These are phyloP conservation scores for Pseudogymnoascus destructans DNA, from an alignment of 2,329 filamentous ascomycete species.

Conservation along the genomic window DNA sequence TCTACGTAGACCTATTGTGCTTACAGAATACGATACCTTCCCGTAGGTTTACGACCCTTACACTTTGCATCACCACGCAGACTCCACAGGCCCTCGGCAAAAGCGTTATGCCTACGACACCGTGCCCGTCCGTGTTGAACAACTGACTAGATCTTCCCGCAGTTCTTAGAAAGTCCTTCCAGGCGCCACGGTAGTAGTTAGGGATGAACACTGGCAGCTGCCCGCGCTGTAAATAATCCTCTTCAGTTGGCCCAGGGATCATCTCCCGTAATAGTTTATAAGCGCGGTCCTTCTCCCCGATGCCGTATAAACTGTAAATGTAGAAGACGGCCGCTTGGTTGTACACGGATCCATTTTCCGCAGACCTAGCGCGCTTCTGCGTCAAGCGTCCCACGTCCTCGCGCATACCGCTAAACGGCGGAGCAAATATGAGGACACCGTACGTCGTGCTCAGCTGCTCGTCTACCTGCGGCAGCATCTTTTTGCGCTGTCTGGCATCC, in stretches of 20 bases:
- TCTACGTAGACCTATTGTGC: too few relatives aligned
- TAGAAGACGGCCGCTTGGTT: conserved; percentile 45
- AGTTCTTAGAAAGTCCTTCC: conserved; percentile 35
- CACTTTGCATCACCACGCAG: conserved; percentile 37
- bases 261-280: conserved; percentile 39
- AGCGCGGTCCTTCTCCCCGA: conserved; percentile 37
- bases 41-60: too few relatives aligned
- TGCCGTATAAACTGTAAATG: conserved; percentile 38
- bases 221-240: conserved; percentile 38
- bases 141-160: conserved; percentile 43
- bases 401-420: conserved; percentile 40
- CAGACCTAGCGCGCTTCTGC: conserved; percentile 43
- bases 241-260: conserved; percentile 38
- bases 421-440: conserved; percentile 42
- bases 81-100: conserved; percentile 43
- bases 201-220: conserved; percentile 45
- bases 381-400: conserved; percentile 46
- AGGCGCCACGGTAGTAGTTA: conserved; percentile 44
- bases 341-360: conserved; percentile 45
- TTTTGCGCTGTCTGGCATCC: conserved; percentile 40
- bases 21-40: too few relatives aligned
- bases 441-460: conserved; percentile 39
- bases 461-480: conserved; percentile 37
- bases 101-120: conserved; percentile 42
- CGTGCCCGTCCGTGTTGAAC: conserved; percentile 47